phyloP scores from a whole-genome alignment of 169 alveolate species.

The Ichthyophthirius multifiliis region DNA sequence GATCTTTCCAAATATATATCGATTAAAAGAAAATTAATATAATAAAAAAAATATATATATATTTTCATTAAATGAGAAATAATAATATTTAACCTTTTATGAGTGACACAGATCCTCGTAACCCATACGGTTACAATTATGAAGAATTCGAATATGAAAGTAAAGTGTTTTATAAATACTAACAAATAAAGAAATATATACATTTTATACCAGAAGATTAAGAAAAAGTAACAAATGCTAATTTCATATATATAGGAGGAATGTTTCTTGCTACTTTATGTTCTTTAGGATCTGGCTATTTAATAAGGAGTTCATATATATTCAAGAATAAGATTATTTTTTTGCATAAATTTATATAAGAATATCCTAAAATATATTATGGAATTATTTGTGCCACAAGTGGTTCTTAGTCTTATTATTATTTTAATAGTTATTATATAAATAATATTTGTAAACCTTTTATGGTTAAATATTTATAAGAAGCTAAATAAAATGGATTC shows the following conservation, averaged over 20 bases:
- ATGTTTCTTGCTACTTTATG: neutral
- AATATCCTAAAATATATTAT: neutral
- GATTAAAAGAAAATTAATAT: no score
- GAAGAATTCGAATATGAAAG: conserved; percentile 29
- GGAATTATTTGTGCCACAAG: conserved; percentile 17
- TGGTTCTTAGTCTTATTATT: conserved; percentile 9
- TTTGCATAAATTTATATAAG: neutral
- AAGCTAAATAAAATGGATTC: conserved; percentile 30
- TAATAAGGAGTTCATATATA: neutral
- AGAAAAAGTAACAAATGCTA: conserved; percentile 9
- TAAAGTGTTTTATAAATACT: conserved; percentile 27
- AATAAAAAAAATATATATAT: no score
- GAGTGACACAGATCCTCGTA: conserved; percentile 36
- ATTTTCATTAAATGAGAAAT: no score
- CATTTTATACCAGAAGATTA: conserved; percentile 18
- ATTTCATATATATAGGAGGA: conserved; percentile 10
- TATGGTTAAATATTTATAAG: conserved; percentile 27
- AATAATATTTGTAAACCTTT: conserved; percentile 20
- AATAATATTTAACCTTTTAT: conserved; percentile 11
- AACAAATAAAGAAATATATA: conserved; percentile 14
- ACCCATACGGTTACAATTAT: conserved; percentile 36
- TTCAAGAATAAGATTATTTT: neutral
- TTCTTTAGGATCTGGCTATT: neutral
- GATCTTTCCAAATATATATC: no score
- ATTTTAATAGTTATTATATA: conserved; percentile 7